A percentile compares a stretch with the other conserved stretches of the same genome.
Evolutionary conservation across 2,329 filamentous ascomycete genomes (phyloP).

Genomic region (Claviceps africana): DNA sequence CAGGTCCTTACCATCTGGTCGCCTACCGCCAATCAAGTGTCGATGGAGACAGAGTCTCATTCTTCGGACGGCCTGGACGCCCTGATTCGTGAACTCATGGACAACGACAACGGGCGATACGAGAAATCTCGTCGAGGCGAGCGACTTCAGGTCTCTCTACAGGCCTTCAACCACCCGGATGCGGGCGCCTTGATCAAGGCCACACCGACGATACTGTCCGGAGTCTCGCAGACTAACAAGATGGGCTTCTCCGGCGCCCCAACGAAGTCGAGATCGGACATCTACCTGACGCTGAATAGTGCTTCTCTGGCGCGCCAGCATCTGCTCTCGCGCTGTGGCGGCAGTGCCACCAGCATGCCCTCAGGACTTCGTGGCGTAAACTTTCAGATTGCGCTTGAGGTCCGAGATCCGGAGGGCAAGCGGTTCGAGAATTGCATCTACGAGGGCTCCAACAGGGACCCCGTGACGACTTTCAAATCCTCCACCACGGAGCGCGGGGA

Average conservation of each 20-base stretch:
- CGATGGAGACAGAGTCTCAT: slow-evolving; percentile 39
- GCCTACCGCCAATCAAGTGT: slow-evolving; percentile 35
- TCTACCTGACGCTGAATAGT: slow-evolving; percentile 76
- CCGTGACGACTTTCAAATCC: slow-evolving; percentile 77
- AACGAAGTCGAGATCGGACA: slow-evolving; percentile 77
- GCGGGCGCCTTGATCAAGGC: slow-evolving; percentile 69
- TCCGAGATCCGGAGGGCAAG: slow-evolving; percentile 64
- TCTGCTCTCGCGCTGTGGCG: slow-evolving; percentile 48
- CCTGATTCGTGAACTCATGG: slow-evolving; percentile 58
- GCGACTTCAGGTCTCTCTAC: slow-evolving; percentile 64
- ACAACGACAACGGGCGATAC: slow-evolving; percentile 59
- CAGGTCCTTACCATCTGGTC: slow-evolving; percentile 69
- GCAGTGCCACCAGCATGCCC: slow-evolving; percentile 61
- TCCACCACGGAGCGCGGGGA: slow-evolving; percentile 66
- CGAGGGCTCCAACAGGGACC: slow-evolving; percentile 65
- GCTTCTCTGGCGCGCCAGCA: slow-evolving; percentile 68
- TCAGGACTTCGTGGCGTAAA: slow-evolving; percentile 52
- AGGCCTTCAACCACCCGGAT: slow-evolving; percentile 63
- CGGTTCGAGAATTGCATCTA: slow-evolving; percentile 81
- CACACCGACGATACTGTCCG: slow-evolving; percentile 76
- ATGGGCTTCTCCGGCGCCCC: slow-evolving; percentile 92
- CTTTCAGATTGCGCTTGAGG: slow-evolving; percentile 78
- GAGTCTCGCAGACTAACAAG: slow-evolving; percentile 67
- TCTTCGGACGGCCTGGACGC: slow-evolving; percentile 57
- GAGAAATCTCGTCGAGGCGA: slow-evolving; percentile 60